A percentile compares a stretch with the other conserved stretches of the same genome.
phyloP scores from a whole-genome alignment of 139 green algal species.

The Desmodesmus armatus region DNA sequence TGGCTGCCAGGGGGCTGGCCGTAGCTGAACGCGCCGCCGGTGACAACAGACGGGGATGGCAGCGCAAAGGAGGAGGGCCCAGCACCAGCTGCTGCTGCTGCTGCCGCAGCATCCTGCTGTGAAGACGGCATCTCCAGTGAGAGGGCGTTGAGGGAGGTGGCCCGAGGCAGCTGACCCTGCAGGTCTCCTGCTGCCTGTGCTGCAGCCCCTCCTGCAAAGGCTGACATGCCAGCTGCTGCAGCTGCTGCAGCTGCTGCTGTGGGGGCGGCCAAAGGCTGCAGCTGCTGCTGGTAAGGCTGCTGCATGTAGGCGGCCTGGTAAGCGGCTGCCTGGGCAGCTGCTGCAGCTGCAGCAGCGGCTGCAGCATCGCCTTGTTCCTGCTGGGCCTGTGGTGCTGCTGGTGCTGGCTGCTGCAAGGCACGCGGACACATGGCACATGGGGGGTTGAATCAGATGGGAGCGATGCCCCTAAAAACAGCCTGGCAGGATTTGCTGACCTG shows the following conservation, averaged over 20 bases:
- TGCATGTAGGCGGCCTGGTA: background rate
- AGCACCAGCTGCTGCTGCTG: background rate
- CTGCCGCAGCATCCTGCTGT: background rate
- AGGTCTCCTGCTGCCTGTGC: background rate
- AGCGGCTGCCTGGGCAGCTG: background rate
- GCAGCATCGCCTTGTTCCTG: background rate
- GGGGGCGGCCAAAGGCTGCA: background rate
- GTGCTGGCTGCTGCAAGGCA: background rate
- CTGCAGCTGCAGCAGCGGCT: background rate
- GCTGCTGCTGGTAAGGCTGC: conserved; percentile 25
- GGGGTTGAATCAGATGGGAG: background rate
- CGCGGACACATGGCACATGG: background rate
- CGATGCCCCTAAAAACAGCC: background rate
- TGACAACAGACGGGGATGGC: background rate
- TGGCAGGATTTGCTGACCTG: background rate
- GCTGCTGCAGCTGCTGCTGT: background rate
- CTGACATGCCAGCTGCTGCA: background rate
- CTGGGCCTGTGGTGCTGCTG: background rate
- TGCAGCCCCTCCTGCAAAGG: background rate
- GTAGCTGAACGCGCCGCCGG: background rate
- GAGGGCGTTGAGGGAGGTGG: background rate
- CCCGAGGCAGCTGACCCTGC: background rate
- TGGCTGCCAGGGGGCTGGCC: background rate
- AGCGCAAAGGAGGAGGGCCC: too few species aligned
- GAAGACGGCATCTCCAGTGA: background rate